These are phyloP conservation scores for Boletus coccyginus DNA, from an alignment of 768 basidiomycete species.

Conservation along the genomic window DNA sequence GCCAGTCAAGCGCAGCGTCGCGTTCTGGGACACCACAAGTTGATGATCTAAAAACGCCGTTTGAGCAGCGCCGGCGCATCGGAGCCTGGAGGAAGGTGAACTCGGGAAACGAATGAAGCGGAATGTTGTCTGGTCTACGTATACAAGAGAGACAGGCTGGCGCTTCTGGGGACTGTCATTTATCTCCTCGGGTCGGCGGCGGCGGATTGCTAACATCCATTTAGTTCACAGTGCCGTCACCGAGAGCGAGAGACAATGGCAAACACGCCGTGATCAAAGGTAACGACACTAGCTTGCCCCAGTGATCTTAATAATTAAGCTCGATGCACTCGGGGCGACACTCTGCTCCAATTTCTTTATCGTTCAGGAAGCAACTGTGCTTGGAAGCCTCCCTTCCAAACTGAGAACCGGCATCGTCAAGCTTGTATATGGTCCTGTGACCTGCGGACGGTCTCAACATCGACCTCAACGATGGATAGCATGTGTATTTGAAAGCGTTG, in stretches of 20 bases:
- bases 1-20: slow-evolving; percentile 47
- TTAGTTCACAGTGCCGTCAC: neutral
- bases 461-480: too few species aligned
- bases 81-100: slow-evolving; percentile 35
- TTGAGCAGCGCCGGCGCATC: slow-evolving; percentile 40
- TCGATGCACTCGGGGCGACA: slow-evolving; percentile 41
- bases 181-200: slow-evolving; percentile 35
- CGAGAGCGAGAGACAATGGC: neutral
- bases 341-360: slow-evolving; percentile 12
- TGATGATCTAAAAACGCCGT: slow-evolving; percentile 50
- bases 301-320: slow-evolving; percentile 40
- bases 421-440: too few species aligned
- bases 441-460: too few species aligned
- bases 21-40: slow-evolving; percentile 52
- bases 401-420: too few species aligned
- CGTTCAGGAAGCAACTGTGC: too few species aligned
- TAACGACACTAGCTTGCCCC: slow-evolving; percentile 32
- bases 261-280: slow-evolving; percentile 42
- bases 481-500: too few species aligned
- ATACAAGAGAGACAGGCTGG: slow-evolving; percentile 41
- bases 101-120: slow-evolving; percentile 38
- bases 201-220: slow-evolving; percentile 37
- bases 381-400: too few species aligned
- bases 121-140: slow-evolving; percentile 43
- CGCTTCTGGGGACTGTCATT: slow-evolving; percentile 40